Evolutionary conservation across 2,329 filamentous ascomycete species (phyloP).

Genomic region (Ceratocystis destructans): DNA sequence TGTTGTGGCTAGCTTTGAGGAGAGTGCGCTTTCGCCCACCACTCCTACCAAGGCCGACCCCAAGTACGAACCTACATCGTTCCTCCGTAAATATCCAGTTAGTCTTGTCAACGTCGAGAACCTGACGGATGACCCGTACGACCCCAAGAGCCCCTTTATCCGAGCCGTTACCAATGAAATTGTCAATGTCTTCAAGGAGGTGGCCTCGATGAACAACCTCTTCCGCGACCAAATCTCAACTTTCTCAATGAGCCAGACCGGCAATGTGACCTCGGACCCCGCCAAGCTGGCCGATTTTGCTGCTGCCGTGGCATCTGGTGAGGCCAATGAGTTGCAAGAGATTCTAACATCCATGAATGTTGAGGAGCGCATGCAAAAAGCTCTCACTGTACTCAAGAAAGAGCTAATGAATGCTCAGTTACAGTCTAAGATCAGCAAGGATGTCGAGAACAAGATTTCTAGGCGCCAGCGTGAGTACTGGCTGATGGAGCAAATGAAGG

Average conservation of each 20-base stretch:
- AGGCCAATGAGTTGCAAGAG: conserved; percentile 82
- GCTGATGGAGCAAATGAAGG: conserved; percentile 99
- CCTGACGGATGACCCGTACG: conserved; percentile 72
- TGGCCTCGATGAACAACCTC: conserved; percentile 81
- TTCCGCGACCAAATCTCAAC: conserved; percentile 97
- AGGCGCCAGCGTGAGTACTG: conserved; percentile 97
- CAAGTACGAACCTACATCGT: conserved; percentile 75
- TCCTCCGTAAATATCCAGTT: conserved; percentile 80
- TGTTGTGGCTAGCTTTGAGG: conserved; percentile 93
- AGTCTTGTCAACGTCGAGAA: conserved; percentile 95
- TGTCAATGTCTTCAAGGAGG: conserved; percentile 96
- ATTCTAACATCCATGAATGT: conserved; percentile 80
- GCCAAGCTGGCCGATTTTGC: conserved; percentile 94
- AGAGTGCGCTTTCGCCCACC: conserved; percentile 46
- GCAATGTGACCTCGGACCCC: conserved; percentile 89
- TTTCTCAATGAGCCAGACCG: conserved; percentile 88
- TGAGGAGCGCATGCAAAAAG: conserved; percentile 83
- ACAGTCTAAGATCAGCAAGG: conserved; percentile 93
- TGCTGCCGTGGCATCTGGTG: conserved; percentile 87
- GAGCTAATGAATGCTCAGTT: conserved; percentile 96
- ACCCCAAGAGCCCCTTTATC: conserved; percentile 78
- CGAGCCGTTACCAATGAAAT: conserved; percentile 93
- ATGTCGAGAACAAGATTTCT: conserved; percentile 93
- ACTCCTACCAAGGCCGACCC: conserved; percentile 36
- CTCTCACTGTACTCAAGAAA: conserved; percentile 85